Percentiles rank a stretch among this genome's conserved stretches.
phyloP scores from a whole-genome alignment of 2,329 filamentous ascomycete species.

The Lojkania enalia region DNA sequence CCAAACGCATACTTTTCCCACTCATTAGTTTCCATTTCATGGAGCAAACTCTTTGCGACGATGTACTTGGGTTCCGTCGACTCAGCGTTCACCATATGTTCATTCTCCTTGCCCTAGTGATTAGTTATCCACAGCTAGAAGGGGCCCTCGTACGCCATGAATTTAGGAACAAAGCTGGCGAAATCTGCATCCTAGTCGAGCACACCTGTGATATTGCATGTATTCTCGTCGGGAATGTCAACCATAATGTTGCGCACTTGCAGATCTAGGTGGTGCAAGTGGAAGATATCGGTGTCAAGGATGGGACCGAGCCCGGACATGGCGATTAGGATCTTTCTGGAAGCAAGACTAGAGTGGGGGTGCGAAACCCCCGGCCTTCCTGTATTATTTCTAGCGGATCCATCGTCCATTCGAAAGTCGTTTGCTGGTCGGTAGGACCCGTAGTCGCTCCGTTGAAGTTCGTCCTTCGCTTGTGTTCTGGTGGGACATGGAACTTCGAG shows the following conservation, averaged over 20 bases:
- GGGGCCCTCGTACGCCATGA: constrained; percentile 18
- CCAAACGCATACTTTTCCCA: neutral
- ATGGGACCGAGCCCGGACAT: constrained; percentile 6
- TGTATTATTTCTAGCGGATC: too few species aligned
- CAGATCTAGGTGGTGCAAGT: constrained; percentile 18
- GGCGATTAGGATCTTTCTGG: neutral
- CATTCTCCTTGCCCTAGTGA: constrained; percentile 19
- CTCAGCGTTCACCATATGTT: constrained; percentile 4
- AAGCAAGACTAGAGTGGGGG: too few species aligned
- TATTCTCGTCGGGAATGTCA: constrained; percentile 8
- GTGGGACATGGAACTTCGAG: too few species aligned
- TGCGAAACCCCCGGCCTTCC: too few species aligned
- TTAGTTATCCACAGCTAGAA: constrained; percentile 22
- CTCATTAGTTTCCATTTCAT: neutral
- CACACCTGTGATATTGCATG: constrained; percentile 22
- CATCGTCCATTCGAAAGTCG: too few species aligned
- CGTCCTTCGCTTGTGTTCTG: too few species aligned
- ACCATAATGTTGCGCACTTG: constrained; percentile 25
- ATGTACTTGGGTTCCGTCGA: neutral
- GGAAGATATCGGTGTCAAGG: constrained; percentile 11
- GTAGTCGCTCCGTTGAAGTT: too few species aligned
- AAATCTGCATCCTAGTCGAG: constrained; percentile 25
- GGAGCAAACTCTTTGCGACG: too few species aligned
- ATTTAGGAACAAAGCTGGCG: constrained; percentile 21
- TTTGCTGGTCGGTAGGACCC: too few species aligned